These are phyloP conservation scores for Saturnispora galanensis DNA, from an alignment of 805 yeast genomes.

Conservation along the genomic window DNA sequence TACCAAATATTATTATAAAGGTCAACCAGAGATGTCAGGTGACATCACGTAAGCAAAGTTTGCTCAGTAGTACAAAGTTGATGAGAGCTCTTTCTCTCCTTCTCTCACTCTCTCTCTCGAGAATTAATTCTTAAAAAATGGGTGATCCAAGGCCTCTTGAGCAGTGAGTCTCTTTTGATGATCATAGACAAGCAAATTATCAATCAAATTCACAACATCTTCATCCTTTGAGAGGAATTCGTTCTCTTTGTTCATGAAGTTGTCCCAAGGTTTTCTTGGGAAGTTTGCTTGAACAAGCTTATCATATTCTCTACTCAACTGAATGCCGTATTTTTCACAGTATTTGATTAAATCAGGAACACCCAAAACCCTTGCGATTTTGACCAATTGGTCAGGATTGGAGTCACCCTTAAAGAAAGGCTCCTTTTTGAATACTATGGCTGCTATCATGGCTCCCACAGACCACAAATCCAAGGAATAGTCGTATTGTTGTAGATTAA, in stretches of 20 bases:
- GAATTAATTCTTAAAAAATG: slow-evolving; percentile 19
- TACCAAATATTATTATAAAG: too few relatives aligned
- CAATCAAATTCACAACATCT: slow-evolving; percentile 60
- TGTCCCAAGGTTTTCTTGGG: slow-evolving; percentile 56
- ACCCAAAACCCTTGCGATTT: slow-evolving; percentile 81
- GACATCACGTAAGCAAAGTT: not conserved
- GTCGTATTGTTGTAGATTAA: slow-evolving; percentile 75
- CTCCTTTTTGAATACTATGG: slow-evolving; percentile 79
- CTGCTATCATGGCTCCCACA: slow-evolving; percentile 83
- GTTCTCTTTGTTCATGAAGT: slow-evolving; percentile 48
- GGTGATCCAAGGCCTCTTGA: slow-evolving; percentile 74
- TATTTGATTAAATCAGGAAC: slow-evolving; percentile 65
- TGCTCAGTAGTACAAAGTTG: not conserved
- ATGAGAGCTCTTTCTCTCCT: not conserved
- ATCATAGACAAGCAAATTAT: slow-evolving; percentile 66
- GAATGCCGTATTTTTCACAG: slow-evolving; percentile 57
- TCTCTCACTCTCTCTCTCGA: not conserved
- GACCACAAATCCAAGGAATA: slow-evolving; percentile 89
- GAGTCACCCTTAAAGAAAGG: slow-evolving; percentile 91
- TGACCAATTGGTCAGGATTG: slow-evolving; percentile 84
- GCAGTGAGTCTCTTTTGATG: slow-evolving; percentile 87
- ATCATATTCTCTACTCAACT: slow-evolving; percentile 70
- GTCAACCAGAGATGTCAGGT: not conserved
- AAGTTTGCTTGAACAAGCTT: slow-evolving; percentile 51
- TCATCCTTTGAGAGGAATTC: slow-evolving; percentile 40